A percentile compares a stretch with the other conserved stretches of the same genome.
Evolutionary conservation across 129 eudicot genomes (phyloP).

Genomic region (Pittosporum tobira): DNA sequence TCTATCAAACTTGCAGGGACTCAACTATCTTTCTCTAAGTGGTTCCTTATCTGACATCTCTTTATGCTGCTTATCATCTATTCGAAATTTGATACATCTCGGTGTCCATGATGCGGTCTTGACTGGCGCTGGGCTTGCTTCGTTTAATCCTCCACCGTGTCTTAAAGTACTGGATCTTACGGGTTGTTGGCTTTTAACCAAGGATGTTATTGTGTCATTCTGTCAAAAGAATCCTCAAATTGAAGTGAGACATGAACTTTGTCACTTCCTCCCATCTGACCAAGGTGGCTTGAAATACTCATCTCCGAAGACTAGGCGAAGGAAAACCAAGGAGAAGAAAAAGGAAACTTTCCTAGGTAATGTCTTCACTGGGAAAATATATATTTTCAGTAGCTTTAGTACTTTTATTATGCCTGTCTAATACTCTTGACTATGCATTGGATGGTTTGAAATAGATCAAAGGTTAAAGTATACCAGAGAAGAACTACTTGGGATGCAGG

Average conservation of each 20-base stretch:
- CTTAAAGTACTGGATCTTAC: conserved; percentile 57
- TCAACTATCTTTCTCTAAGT: conserved; percentile 55
- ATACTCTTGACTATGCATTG: neutral
- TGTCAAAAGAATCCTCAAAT: conserved; percentile 39
- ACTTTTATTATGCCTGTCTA: neutral
- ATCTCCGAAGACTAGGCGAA: conserved; percentile 19
- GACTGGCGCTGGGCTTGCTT: conserved; percentile 50
- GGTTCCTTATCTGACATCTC: conserved; percentile 58
- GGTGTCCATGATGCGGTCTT: conserved; percentile 59
- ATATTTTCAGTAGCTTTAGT: neutral
- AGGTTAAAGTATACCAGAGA: conserved; percentile 77
- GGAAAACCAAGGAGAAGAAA: conserved; percentile 24
- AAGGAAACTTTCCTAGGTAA: conserved; percentile 45
- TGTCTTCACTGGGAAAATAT: neutral
- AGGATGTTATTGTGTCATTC: conserved; percentile 46
- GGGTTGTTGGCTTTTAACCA: conserved; percentile 85
- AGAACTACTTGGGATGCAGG: conserved; percentile 62
- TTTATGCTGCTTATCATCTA: conserved; percentile 38
- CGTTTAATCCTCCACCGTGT: conserved; percentile 46
- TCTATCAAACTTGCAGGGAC: conserved; percentile 33
- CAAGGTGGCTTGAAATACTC: conserved; percentile 12
- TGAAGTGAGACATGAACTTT: conserved; percentile 58
- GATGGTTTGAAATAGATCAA: conserved; percentile 45
- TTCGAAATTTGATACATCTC: conserved; percentile 36
- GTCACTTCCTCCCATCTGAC: conserved; percentile 15